Percentiles rank a stretch among this genome's conserved stretches.
Evolutionary conservation across 176 grass and related monocot species (phyloP).

Genomic region (Paspalum vaginatum): DNA sequence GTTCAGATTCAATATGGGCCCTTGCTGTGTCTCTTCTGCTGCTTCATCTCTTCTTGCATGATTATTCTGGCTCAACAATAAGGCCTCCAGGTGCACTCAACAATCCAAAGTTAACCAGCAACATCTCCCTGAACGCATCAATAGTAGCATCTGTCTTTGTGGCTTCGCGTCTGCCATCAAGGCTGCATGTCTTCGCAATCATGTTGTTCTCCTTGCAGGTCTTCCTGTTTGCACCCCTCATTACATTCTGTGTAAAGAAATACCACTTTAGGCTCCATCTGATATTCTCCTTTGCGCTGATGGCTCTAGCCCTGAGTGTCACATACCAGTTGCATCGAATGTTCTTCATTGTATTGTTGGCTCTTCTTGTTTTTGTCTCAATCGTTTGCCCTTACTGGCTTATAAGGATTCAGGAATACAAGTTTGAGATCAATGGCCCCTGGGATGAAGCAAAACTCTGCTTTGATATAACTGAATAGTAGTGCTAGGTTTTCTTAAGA

Average conservation of each 20-base stretch:
- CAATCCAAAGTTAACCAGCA: constrained; percentile 84
- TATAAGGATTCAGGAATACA: constrained; percentile 96
- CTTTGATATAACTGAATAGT: constrained; percentile 87
- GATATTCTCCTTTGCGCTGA: constrained; percentile 61
- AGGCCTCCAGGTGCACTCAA: constrained; percentile 86
- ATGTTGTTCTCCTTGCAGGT: constrained; percentile 91
- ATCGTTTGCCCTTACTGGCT: constrained; percentile 87
- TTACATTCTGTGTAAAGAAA: constrained; percentile 92
- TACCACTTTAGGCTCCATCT: constrained; percentile 79
- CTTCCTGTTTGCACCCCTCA: constrained; percentile 88
- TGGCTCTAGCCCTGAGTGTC: constrained; percentile 59
- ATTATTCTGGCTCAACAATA: constrained; percentile 93
- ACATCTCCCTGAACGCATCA: constrained; percentile 89
- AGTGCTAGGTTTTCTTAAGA: background rate
- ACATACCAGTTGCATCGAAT: constrained; percentile 75
- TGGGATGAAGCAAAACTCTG: constrained; percentile 98
- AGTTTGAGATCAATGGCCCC: constrained; percentile 98
- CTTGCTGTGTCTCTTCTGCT: constrained; percentile 83
- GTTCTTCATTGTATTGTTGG: constrained; percentile 65
- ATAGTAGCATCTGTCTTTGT: constrained; percentile 93
- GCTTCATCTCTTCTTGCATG: constrained; percentile 89
- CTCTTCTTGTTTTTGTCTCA: constrained; percentile 79
- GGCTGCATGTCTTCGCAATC: constrained; percentile 90
- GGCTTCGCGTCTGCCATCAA: constrained; percentile 76
- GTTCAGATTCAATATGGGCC: constrained; percentile 89